phyloP scores from a whole-genome alignment of 352 stramenopile species.

The Pythium myriotylum region DNA sequence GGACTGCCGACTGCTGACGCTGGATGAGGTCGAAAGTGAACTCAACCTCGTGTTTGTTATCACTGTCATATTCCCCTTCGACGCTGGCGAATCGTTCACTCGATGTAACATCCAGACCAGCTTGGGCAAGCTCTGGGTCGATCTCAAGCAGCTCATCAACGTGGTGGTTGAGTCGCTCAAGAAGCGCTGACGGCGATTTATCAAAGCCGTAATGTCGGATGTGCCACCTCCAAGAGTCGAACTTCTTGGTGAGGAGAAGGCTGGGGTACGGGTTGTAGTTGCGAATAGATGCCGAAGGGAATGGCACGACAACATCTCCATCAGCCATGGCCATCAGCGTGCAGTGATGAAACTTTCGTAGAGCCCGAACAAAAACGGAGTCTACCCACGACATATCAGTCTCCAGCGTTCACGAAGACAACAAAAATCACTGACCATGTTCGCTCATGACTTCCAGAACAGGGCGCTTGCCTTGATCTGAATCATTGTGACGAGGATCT shows the following conservation, averaged over 20 bases:
- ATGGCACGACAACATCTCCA: constrained; percentile 74
- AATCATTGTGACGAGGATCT: constrained; percentile 16
- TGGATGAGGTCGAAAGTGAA: constrained; percentile 67
- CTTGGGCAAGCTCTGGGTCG: constrained; percentile 27
- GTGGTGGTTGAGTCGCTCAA: constrained; percentile 40
- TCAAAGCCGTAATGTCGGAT: constrained; percentile 68
- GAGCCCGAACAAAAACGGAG: constrained; percentile 51
- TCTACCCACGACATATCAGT: constrained; percentile 26
- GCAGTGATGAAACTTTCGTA: constrained; percentile 57
- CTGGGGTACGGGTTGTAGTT: constrained; percentile 72
- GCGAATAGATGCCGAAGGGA: constrained; percentile 69
- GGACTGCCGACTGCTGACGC: constrained; percentile 49
- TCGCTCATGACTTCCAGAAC: constrained; percentile 73
- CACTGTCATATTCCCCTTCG: constrained; percentile 55
- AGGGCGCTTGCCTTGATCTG: constrained; percentile 26
- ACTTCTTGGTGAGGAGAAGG: constrained; percentile 51
- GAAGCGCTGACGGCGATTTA: constrained; percentile 23
- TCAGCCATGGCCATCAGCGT: constrained; percentile 80
- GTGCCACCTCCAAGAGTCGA: constrained; percentile 70
- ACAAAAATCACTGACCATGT: constrained; percentile 24
- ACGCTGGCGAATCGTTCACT: constrained; percentile 55
- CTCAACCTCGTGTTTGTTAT: constrained; percentile 82
- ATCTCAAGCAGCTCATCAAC: constrained; percentile 50
- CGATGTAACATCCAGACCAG: constrained; percentile 41
- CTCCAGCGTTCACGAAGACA: not conserved